phyloP scores from a whole-genome alignment of 2,329 filamentous ascomycete species.

The Ascosphaera acerosa region DNA sequence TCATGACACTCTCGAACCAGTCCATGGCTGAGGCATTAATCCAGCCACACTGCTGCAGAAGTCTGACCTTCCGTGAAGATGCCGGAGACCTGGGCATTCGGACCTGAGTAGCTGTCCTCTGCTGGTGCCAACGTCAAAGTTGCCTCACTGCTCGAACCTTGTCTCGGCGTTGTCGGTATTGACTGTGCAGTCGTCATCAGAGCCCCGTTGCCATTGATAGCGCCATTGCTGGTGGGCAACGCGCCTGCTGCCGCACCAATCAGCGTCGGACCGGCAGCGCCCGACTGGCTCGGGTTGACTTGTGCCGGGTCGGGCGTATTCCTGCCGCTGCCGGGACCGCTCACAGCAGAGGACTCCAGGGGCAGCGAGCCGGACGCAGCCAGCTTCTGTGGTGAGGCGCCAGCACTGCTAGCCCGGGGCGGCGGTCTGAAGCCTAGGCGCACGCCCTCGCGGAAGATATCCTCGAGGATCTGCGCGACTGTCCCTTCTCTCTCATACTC shows the following conservation, averaged over 20 bases:
- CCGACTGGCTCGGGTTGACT: too few species aligned
- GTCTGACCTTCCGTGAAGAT: slow-evolving; percentile 18
- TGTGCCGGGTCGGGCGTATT: slow-evolving; percentile 16
- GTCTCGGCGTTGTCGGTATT: slow-evolving; percentile 16
- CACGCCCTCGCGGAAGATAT: slow-evolving; percentile 48
- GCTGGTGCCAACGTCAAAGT: slow-evolving; percentile 19
- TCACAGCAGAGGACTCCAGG: neutral
- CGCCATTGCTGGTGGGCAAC: slow-evolving; percentile 3
- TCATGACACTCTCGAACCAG: too few species aligned
- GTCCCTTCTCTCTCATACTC: slow-evolving; percentile 75
- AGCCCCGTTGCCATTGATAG: slow-evolving; percentile 5
- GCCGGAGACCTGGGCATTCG: slow-evolving; percentile 11
- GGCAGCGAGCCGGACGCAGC: neutral
- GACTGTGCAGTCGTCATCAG: slow-evolving; percentile 9
- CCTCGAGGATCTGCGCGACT: slow-evolving; percentile 56
- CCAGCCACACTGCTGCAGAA: too few species aligned
- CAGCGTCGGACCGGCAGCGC: neutral
- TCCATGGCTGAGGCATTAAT: too few species aligned
- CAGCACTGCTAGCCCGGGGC: slow-evolving; percentile 8
- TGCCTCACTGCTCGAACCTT: slow-evolving; percentile 17
- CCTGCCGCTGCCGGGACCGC: slow-evolving; percentile 12
- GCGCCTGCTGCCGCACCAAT: neutral
- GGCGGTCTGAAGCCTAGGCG: slow-evolving; percentile 34
- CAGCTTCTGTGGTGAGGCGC: neutral
- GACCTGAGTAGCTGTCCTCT: slow-evolving; percentile 16